phyloP scores from a whole-genome alignment of 176 grass and related monocot genomes.

The Stipa capillata region DNA sequence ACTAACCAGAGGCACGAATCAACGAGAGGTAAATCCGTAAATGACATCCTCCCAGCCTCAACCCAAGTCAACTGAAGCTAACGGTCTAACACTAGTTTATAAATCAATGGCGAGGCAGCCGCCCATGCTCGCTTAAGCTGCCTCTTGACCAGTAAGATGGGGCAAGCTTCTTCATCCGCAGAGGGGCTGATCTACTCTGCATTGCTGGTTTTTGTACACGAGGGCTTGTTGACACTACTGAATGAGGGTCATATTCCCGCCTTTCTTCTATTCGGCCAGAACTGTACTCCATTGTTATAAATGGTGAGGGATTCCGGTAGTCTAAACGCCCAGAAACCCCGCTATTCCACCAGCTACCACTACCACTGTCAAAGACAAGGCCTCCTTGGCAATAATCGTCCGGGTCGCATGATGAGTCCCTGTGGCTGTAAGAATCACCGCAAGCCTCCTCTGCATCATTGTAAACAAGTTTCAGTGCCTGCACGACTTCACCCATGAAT shows the following conservation, averaged over 20 bases:
- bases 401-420: slow-evolving; percentile 54
- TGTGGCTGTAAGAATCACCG: slow-evolving; percentile 67
- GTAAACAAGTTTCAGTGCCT: slow-evolving; percentile 87
- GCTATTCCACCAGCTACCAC: slow-evolving; percentile 59
- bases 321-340: slow-evolving; percentile 27
- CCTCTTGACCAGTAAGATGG: slow-evolving; percentile 72
- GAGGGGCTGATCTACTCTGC: slow-evolving; percentile 72
- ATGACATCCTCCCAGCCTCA: slow-evolving; percentile 34
- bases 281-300: slow-evolving; percentile 95
- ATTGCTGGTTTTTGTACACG: slow-evolving; percentile 31
- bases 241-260: slow-evolving; percentile 23
- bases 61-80: slow-evolving; percentile 36
- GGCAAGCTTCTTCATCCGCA: slow-evolving; percentile 57
- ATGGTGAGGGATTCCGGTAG: slow-evolving; percentile 38
- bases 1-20: slow-evolving; percentile 44
- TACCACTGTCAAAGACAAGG: slow-evolving; percentile 38
- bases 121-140: slow-evolving; percentile 83
- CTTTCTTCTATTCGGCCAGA: slow-evolving; percentile 61
- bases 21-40: background rate
- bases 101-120: slow-evolving; percentile 35
- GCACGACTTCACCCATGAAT: slow-evolving; percentile 99
- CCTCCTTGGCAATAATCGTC: slow-evolving; percentile 53
- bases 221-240: slow-evolving; percentile 13
- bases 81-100: slow-evolving; percentile 38
- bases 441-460: slow-evolving; percentile 73